Conservation (phyloP, 2,329 filamentous ascomycete genomes). For the Phyllosticta citrichinensis region DNA sequence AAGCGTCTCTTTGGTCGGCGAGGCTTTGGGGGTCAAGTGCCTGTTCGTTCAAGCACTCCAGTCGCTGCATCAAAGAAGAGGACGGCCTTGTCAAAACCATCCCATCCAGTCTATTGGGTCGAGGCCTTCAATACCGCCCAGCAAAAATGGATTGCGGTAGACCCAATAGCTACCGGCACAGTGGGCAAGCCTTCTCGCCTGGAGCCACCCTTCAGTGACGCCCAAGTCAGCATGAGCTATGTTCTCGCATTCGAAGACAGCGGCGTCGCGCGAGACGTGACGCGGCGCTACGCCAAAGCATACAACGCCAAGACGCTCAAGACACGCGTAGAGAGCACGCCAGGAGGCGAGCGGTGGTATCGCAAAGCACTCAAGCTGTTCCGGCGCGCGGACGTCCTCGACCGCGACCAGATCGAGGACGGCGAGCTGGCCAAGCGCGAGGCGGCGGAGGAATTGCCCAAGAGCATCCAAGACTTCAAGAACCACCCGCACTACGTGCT, state of each 20-base stretch:
- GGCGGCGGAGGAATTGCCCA: slow-evolving; percentile 68
- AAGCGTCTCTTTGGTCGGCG: slow-evolving; percentile 3
- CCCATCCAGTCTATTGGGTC: slow-evolving; percentile 83
- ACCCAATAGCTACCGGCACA: slow-evolving; percentile 71
- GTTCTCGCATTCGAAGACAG: slow-evolving; percentile 79
- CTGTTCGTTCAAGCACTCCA: neutral
- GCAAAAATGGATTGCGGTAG: slow-evolving; percentile 86
- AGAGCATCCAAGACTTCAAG: slow-evolving; percentile 79
- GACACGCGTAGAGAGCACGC: slow-evolving; percentile 61
- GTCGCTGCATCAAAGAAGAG: neutral
- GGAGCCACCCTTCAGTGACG: slow-evolving; percentile 73
- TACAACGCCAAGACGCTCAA: slow-evolving; percentile 86
- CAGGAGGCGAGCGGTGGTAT: slow-evolving; percentile 48
- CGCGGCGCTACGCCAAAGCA: slow-evolving; percentile 73
- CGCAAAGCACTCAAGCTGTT: slow-evolving; percentile 38
- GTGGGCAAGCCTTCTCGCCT: slow-evolving; percentile 66
- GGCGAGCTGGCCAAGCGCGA: slow-evolving; percentile 62
- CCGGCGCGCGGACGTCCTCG: slow-evolving; percentile 23
- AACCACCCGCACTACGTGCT: slow-evolving; percentile 67
- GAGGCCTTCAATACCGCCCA: slow-evolving; percentile 78
- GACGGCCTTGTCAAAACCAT: neutral
- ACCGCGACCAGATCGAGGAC: slow-evolving; percentile 77
- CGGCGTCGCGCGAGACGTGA: slow-evolving; percentile 72
- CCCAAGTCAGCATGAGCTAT: slow-evolving; percentile 69
- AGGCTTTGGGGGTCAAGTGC: slow-evolving; percentile 1